A percentile compares a stretch with the other conserved stretches of the same genome.
Evolutionary conservation across 2,329 filamentous ascomycete genomes (phyloP).

Genomic region (Pestalotiopsis sp.): DNA sequence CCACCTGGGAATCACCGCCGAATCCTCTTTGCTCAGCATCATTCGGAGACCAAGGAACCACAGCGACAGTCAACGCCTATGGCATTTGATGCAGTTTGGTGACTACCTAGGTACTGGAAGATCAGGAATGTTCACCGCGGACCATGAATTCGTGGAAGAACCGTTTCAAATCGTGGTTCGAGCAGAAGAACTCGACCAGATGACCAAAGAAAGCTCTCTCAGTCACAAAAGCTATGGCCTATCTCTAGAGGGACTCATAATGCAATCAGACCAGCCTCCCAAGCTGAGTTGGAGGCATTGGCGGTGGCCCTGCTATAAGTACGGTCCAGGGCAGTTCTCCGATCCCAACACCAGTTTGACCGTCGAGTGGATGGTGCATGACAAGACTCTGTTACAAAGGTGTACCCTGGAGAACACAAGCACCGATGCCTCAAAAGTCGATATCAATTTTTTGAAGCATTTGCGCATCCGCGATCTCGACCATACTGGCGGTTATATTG

Average conservation of each 20-base stretch:
- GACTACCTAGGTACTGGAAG: conserved; percentile 4
- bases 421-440: background rate
- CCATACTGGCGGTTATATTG: background rate
- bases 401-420: background rate
- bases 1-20: background rate
- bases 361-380: conserved; percentile 15
- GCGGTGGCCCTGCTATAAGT: conserved; percentile 2
- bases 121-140: conserved; percentile 14
- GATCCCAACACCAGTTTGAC: background rate
- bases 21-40: background rate
- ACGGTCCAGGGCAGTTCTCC: background rate
- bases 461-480: conserved; percentile 15
- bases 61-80: conserved; percentile 15
- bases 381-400: conserved; percentile 12
- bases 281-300: background rate
- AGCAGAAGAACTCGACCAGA: background rate
- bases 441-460: background rate
- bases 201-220: background rate
- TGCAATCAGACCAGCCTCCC: background rate
- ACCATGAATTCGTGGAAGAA: background rate
- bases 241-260: background rate
- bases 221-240: background rate
- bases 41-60: conserved; percentile 16
- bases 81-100: conserved; percentile 18
- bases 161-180: background rate